A percentile compares a stretch with the other conserved stretches of the same genome.
phyloP scores from a whole-genome alignment of 2,329 filamentous ascomycete species.

The Lizonia empirigonia region DNA sequence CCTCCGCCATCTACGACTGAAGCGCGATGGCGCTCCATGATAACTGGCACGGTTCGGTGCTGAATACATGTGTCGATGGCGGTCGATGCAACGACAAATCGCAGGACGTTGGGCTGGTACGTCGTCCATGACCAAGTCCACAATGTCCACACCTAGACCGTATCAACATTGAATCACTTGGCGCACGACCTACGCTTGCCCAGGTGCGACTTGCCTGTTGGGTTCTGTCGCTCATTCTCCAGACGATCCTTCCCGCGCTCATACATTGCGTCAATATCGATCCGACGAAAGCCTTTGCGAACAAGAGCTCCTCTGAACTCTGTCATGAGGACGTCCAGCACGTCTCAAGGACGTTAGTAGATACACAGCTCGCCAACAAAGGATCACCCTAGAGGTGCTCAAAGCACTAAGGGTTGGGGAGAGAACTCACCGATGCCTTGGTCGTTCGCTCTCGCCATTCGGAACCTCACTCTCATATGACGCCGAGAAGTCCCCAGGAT shows the following conservation, averaged over 20 bases:
- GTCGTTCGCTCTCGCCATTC: constrained; percentile 36
- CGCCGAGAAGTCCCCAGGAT: constrained; percentile 6
- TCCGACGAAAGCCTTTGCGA: constrained; percentile 24
- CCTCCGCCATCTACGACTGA: background rate
- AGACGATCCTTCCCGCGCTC: constrained; percentile 20
- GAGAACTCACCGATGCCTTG: constrained; percentile 29
- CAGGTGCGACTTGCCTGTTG: constrained; percentile 16
- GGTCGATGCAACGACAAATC: background rate
- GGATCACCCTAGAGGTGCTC: too few relatives aligned
- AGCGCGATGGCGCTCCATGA: background rate
- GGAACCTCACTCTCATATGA: constrained; percentile 24
- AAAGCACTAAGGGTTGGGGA: background rate
- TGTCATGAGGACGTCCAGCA: constrained; percentile 33
- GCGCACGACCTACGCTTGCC: background rate
- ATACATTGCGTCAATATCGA: constrained; percentile 25
- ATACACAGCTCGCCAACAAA: background rate
- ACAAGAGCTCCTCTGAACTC: constrained; percentile 28
- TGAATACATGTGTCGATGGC: background rate
- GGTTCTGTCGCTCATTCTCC: constrained; percentile 24
- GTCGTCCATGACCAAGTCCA: constrained; percentile 36
- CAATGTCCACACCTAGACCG: constrained; percentile 29
- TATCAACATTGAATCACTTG: background rate
- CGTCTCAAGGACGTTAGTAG: constrained; percentile 25
- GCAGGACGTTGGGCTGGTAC: background rate
- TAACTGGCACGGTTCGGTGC: background rate